Evolutionary conservation across 345 rosid species (phyloP).

Genomic region (Arabis alpina): DNA sequence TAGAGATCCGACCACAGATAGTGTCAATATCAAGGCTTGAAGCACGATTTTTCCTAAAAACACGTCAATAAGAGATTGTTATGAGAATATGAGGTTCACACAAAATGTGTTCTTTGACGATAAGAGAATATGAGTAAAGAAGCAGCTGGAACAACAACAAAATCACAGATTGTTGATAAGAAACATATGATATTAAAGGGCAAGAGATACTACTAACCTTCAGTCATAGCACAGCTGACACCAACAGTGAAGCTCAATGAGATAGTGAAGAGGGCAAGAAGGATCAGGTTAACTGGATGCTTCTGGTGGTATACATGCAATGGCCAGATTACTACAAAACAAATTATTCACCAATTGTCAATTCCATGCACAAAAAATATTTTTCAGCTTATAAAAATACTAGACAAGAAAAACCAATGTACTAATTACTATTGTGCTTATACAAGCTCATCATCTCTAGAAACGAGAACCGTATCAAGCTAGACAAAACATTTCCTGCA

Average conservation of each 20-base stretch:
- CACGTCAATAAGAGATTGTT: neutral
- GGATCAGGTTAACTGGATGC: slow-evolving; percentile 83
- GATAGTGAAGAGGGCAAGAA: slow-evolving; percentile 84
- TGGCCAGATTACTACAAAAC: slow-evolving; percentile 86
- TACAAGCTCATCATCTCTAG: slow-evolving; percentile 1
- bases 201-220: slow-evolving; percentile 56
- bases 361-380: neutral
- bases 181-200: neutral
- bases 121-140: neutral
- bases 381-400: neutral
- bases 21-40: slow-evolving; percentile 83
- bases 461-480: neutral
- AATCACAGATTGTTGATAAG: neutral
- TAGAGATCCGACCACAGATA: slow-evolving; percentile 76
- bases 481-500: neutral
- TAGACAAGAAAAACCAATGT: neutral
- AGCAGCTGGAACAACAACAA: slow-evolving; percentile 1
- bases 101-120: slow-evolving; percentile 4
- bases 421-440: neutral
- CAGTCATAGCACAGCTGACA: slow-evolving; percentile 84
- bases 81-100: neutral
- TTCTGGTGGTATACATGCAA: slow-evolving; percentile 89
- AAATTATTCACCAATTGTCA: neutral
- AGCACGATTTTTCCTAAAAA: slow-evolving; percentile 90
- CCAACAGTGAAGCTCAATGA: slow-evolving; percentile 88